phyloP scores from a whole-genome alignment of 1,139 yeast genomes.

The Chernovozyma aurita region DNA sequence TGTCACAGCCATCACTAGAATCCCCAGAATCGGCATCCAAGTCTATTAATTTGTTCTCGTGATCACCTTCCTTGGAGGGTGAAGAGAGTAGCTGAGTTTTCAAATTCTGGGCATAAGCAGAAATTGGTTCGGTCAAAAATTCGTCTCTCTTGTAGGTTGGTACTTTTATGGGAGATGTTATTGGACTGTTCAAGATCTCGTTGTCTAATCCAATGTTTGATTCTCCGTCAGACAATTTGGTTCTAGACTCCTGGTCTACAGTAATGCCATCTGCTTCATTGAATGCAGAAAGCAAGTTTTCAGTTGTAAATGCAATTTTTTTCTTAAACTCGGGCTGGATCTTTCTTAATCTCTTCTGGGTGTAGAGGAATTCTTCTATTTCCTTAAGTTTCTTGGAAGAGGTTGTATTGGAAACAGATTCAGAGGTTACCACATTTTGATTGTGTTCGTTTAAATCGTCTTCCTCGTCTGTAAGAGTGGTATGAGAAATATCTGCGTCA shows the following conservation, averaged over 20 bases:
- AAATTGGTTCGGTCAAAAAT: constrained; percentile 27
- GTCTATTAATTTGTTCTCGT: constrained; percentile 15
- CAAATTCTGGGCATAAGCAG: constrained; percentile 31
- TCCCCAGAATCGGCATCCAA: constrained; percentile 12
- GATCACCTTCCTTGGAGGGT: constrained; percentile 22
- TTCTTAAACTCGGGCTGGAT: constrained; percentile 32
- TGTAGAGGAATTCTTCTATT: constrained; percentile 32
- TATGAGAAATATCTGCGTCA: constrained; percentile 31
- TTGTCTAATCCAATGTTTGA: constrained; percentile 3
- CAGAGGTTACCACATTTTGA: constrained; percentile 16
- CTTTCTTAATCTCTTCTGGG: constrained; percentile 30
- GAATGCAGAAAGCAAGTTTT: constrained; percentile 31
- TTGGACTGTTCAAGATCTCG: constrained; percentile 22
- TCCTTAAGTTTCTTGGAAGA: constrained; percentile 27
- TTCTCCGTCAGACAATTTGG: constrained; percentile 1
- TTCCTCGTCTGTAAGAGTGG: constrained; percentile 41
- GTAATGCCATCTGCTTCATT: constrained; percentile 19
- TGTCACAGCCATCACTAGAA: constrained; percentile 6
- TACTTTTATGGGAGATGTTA: constrained; percentile 32
- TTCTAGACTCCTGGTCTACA: not conserved
- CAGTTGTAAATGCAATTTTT: constrained; percentile 26
- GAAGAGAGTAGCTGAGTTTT: constrained; percentile 23
- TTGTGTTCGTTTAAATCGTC: constrained; percentile 25
- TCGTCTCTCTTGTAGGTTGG: constrained; percentile 9
- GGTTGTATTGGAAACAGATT: constrained; percentile 4